Evolutionary conservation across 2,329 filamentous ascomycete species (phyloP).

Genomic region (Aspergillus sp.): DNA sequence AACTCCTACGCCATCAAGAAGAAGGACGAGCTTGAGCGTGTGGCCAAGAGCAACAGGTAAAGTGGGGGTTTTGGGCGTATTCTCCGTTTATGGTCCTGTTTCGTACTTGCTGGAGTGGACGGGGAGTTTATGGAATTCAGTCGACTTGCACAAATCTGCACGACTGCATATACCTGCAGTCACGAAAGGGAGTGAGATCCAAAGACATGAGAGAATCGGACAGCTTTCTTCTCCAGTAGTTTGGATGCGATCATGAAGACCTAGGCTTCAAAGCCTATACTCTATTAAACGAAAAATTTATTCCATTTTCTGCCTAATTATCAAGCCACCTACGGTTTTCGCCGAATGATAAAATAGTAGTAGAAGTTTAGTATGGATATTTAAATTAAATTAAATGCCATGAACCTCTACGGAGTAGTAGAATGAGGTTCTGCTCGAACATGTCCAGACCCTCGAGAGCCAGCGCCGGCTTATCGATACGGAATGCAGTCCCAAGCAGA

Average conservation of each 20-base stretch:
- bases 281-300: slow-evolving; percentile 24
- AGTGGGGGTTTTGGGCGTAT: slow-evolving; percentile 45
- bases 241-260: slow-evolving; percentile 44
- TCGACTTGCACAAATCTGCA: slow-evolving; percentile 43
- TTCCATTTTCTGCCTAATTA: slow-evolving; percentile 11
- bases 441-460: not conserved
- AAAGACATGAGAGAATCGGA: slow-evolving; percentile 39
- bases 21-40: slow-evolving; percentile 99
- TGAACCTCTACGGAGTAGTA: not conserved
- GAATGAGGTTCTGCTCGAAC: not conserved
- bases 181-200: slow-evolving; percentile 37
- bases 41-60: slow-evolving; percentile 99
- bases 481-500: not conserved
- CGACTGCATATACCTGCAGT: slow-evolving; percentile 42
- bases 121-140: slow-evolving; percentile 43
- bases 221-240: slow-evolving; percentile 42
- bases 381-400: no score
- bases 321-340: not conserved
- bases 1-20: slow-evolving; percentile 99
- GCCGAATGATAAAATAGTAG: not conserved
- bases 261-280: slow-evolving; percentile 22
- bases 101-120: slow-evolving; percentile 43
- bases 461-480: slow-evolving; percentile 14
- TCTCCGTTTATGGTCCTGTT: slow-evolving; percentile 40
- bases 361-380: not conserved